A percentile compares a stretch with the other conserved stretches of the same genome.
Evolutionary conservation across 371 early-diverging fungal species (phyloP).

Genomic region (Rhizopus arrhizus): DNA sequence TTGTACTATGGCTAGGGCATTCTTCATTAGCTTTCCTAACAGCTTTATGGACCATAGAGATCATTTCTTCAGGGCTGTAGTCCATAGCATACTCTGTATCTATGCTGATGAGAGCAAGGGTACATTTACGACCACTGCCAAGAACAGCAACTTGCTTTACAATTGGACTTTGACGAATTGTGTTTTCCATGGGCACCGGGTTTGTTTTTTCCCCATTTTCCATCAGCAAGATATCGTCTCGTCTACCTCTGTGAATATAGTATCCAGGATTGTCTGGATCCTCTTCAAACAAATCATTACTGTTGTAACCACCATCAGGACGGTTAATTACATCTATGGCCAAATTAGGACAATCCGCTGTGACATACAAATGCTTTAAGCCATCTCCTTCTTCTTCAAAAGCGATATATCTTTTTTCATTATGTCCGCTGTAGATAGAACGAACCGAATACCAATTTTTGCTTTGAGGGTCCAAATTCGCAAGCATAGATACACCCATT

Average conservation of each 20-base stretch:
- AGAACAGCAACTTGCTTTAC: constrained; percentile 32
- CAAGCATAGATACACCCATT: constrained; percentile 10
- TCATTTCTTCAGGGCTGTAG: constrained; percentile 27
- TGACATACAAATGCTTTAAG: constrained; percentile 2
- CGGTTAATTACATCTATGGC: constrained; percentile 31
- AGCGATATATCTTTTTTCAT: constrained; percentile 1
- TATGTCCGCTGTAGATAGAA: background rate
- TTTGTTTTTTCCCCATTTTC: constrained; percentile 53
- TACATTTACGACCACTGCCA: constrained; percentile 39
- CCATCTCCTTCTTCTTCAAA: constrained; percentile 12
- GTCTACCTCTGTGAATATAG: constrained; percentile 34
- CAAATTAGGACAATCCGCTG: constrained; percentile 12
- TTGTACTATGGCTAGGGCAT: constrained; percentile 40
- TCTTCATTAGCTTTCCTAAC: constrained; percentile 39
- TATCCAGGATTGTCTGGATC: constrained; percentile 25
- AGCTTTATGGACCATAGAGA: constrained; percentile 24
- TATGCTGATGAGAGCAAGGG: constrained; percentile 33
- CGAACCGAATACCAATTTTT: constrained; percentile 14
- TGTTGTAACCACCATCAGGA: constrained; percentile 36
- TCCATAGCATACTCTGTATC: constrained; percentile 21
- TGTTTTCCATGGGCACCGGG: constrained; percentile 43
- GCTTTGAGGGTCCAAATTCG: constrained; percentile 7
- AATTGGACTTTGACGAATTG: constrained; percentile 25
- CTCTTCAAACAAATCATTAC: constrained; percentile 39
- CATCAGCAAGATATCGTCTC: constrained; percentile 44